Conservation (phyloP, 2,329 filamentous ascomycete genomes). For the Paraphoma chrysanthemicola region DNA sequence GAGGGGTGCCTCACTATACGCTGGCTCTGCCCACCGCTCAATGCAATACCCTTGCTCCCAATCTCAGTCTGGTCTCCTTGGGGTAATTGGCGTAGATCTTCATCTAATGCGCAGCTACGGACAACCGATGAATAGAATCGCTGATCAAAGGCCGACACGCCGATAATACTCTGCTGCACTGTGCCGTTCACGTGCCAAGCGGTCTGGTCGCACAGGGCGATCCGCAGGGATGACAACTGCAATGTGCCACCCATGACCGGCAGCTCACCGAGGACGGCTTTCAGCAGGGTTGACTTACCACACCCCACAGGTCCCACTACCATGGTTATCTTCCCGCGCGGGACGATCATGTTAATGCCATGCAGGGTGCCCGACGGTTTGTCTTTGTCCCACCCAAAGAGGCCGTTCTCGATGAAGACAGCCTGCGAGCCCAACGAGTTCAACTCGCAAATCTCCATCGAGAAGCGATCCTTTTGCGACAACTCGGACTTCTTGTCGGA, state of each 20-base stretch:
- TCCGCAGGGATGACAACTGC: constrained; percentile 37
- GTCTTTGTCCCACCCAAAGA: constrained; percentile 56
- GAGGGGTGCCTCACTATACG: constrained; percentile 49
- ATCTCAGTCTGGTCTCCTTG: constrained; percentile 53
- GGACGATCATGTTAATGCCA: constrained; percentile 50
- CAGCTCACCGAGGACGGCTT: constrained; percentile 42
- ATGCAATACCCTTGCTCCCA: constrained; percentile 58
- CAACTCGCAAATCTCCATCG: constrained; percentile 28
- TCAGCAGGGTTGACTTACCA: constrained; percentile 59
- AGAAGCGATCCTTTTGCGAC: constrained; percentile 32
- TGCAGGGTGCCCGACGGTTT: constrained; percentile 49
- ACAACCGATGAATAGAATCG: constrained; percentile 48
- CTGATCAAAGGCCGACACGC: constrained; percentile 44
- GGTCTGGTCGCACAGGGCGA: constrained; percentile 48
- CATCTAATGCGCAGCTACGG: constrained; percentile 42
- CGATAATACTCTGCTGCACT: constrained; percentile 45
- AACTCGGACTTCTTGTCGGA: constrained; percentile 34
- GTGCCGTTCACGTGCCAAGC: constrained; percentile 49
- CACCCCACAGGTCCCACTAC: constrained; percentile 60
- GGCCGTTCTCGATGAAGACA: constrained; percentile 52
- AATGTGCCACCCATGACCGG: constrained; percentile 41
- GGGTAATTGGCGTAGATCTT: constrained; percentile 42
- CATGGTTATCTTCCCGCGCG: constrained; percentile 55
- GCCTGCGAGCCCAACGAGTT: constrained; percentile 31
- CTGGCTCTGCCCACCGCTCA: constrained; percentile 62